Conservation (phyloP, 2,329 filamentous ascomycete species). For the Hymenoscyphus infarciens region DNA sequence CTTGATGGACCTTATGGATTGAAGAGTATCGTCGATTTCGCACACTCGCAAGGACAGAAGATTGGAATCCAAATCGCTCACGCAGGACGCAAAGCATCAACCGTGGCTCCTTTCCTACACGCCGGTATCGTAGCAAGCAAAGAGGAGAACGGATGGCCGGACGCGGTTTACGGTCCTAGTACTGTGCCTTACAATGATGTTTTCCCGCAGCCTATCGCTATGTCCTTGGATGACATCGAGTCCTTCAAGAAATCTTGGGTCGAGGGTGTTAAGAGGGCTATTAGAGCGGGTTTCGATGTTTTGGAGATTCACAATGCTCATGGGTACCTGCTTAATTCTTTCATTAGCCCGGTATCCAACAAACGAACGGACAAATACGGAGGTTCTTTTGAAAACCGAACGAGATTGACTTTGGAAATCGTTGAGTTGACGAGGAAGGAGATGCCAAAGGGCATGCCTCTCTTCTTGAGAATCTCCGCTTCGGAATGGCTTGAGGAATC, state of each 20-base stretch:
- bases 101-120: constrained; percentile 60
- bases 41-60: constrained; percentile 73
- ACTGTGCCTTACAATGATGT: constrained; percentile 56
- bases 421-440: constrained; percentile 57
- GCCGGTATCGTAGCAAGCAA: constrained; percentile 48
- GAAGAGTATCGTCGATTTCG: constrained; percentile 69
- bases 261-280: constrained; percentile 53
- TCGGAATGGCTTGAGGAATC: constrained; percentile 69
- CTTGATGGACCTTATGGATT: constrained; percentile 57
- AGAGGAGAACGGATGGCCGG: constrained; percentile 53
- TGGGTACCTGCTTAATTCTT: constrained; percentile 70
- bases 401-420: constrained; percentile 63
- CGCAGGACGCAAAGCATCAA: constrained; percentile 68
- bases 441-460: constrained; percentile 65
- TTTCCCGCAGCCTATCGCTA: constrained; percentile 60
- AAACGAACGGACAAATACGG: constrained; percentile 65
- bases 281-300: constrained; percentile 66
- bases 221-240: constrained; percentile 67
- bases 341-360: constrained; percentile 69
- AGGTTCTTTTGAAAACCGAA: constrained; percentile 68
- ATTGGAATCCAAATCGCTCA: constrained; percentile 80
- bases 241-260: constrained; percentile 60
- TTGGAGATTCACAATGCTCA: constrained; percentile 81
- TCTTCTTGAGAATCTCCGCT: constrained; percentile 70
- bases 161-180: constrained; percentile 51